Base-by-base conservation (phyloP, 345 rosid species). In the Carallia pectinifolia region DNA sequence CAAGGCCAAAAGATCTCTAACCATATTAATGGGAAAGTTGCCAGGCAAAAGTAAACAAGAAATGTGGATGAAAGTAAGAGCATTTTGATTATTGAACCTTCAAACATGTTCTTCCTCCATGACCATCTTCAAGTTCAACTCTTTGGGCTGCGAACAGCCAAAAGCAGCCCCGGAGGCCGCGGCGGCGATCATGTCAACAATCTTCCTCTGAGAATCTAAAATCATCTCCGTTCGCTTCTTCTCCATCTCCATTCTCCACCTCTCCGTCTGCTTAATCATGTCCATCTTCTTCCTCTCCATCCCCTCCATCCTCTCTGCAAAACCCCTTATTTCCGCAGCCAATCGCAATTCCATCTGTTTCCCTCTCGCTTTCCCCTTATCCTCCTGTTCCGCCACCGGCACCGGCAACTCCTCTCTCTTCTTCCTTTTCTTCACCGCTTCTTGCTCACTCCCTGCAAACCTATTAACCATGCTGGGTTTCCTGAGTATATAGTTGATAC, bases 221-320 rank as follows among this genome's bases (percentile, higher is more conserved):
- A 88, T 88, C 90, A 90, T 80, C 62, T 74, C 76, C 37, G 81
- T 70, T 27, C 90, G 69, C 83, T 77, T 74, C 27, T 76, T 81
- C 89, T 94, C 96, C 97, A 89, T 84, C 52, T 91, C 91, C 61
- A 81, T 75, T 71, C 90, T 86, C 40, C 74, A 68, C 77, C 77
- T 80, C 77, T 85, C 88, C 0, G 81, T 79, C 81, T 89, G 91
- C 75, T 68, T 84, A 18, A 84, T 78, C 82, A 88, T 77, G 70
- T 91, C 89, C 80, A 89, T 83, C 86, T 85, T 87, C 83, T 68
- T 86, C 79, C 76, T 89, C 85, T 91, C 91, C 83, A 87, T 64
- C 53, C 79, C 78, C 62, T 77, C 77, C 33, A 83, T 77, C 72
- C 82, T 84, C 76, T 88, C 92, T 1, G 90, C 81, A 19, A 93